Base-by-base conservation (phyloP, 73 alveolate genomes). In the Paramecium primaurelia region DNA sequence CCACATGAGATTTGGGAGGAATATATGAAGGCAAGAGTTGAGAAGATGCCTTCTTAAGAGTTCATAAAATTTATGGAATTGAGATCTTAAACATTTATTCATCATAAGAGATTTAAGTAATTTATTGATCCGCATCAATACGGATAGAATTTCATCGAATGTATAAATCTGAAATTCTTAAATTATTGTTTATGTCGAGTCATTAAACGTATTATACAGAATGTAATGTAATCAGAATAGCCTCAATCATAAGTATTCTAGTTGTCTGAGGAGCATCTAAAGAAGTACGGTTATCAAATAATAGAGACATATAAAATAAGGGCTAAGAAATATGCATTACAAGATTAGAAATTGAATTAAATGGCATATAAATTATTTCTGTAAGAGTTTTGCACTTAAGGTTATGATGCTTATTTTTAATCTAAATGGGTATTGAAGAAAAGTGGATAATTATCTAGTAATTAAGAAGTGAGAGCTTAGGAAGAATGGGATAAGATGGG, bases 401-500 rank as follows among this genome's bases (percentile, higher is more conserved):
- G 83, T 11, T 64, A 64, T 64, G 83, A 64, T 64, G 83, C 83
- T 20, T 64, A 64, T 64, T 64, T 64, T 10, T 10, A 64, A 34
- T 64, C 44, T 2, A 64, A 34, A 64, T 30, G 54, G 91, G 49
- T 25, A 8, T 1, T 80, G 22, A 54, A 54, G 73, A 42, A 64
- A 34, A 64, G 45, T 64, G 83, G 83, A 5, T 30, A 64, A 28
- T 11, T 64, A 10, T 25, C 83, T 5, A 64, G 83, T 10, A 64
- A 64, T 34, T 64, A 54, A 18, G 68, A 54, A 54, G 68, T 54
- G 26, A 54, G 68, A 6, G 91, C 91, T 22, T 44, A 80, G 14
- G 91, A 80, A 34, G 91, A 80, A 47, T 80, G 91, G 91, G 42
- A 80, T 14, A 80, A 80, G 75, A 80, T 80, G 91, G 91, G 91